Conservation (phyloP, 305 asterid genomes). For the Solanum hybrid region DNA sequence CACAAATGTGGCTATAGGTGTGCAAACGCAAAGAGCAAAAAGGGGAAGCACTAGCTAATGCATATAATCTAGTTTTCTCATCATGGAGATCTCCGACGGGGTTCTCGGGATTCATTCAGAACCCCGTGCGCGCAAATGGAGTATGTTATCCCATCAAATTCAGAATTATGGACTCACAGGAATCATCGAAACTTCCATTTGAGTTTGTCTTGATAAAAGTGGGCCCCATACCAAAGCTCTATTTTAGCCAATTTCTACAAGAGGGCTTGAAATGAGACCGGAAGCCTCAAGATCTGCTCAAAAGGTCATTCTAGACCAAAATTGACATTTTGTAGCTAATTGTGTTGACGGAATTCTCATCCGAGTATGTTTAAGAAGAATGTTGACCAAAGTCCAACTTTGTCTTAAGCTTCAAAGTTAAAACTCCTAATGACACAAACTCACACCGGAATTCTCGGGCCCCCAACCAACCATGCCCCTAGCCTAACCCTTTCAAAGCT, state of each 20-base stretch:
- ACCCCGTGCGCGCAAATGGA: not conserved
- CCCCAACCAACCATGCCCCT: not conserved
- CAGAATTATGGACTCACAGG: too few species aligned
- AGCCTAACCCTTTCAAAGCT: not conserved
- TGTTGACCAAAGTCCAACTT: not conserved
- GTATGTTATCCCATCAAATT: too few species aligned
- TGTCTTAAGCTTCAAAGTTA: not conserved
- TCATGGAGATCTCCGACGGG: not conserved
- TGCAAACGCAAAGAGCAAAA: not conserved
- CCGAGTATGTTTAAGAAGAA: not conserved
- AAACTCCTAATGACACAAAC: not conserved
- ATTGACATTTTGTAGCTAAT: not conserved
- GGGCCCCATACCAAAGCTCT: not conserved
- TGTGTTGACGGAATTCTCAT: not conserved
- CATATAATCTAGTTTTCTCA: not conserved
- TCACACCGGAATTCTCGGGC: not conserved
- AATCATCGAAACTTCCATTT: too few species aligned
- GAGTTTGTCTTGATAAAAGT: not conserved
- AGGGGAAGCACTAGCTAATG: not conserved
- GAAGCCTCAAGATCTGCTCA: rapidly evolving
- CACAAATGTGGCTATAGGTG: not conserved
- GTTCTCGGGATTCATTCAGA: too few species aligned
- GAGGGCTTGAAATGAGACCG: too few species aligned
- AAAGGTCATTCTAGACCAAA: not conserved
- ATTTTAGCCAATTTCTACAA: not conserved